phyloP scores from a whole-genome alignment of 2,329 filamentous ascomycete species.

The Fusarium napiforme region DNA sequence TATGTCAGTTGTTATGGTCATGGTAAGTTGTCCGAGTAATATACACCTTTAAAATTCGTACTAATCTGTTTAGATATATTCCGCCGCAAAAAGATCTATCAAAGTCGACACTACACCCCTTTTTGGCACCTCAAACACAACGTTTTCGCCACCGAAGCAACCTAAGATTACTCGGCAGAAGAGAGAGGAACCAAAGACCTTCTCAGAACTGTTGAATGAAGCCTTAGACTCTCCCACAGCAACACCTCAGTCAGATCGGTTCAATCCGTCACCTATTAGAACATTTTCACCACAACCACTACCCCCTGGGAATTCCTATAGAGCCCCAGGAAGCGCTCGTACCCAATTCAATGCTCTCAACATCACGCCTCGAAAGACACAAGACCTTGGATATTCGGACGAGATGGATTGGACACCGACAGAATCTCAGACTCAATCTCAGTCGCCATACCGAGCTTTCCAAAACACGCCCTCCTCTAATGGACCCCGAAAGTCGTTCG shows the following conservation, averaged over 20 bases:
- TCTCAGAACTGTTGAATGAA: constrained; percentile 55
- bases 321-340: constrained; percentile 8
- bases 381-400: constrained; percentile 57
- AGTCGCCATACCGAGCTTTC: constrained; percentile 62
- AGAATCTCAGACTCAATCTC: constrained; percentile 53
- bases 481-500: constrained; percentile 57
- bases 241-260: constrained; percentile 19
- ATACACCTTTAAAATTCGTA: not conserved
- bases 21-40: constrained; percentile 56
- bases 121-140: constrained; percentile 51
- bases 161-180: constrained; percentile 36
- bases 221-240: constrained; percentile 45
- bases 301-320: constrained; percentile 25
- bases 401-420: constrained; percentile 82
- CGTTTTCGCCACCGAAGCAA: constrained; percentile 42
- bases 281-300: constrained; percentile 31
- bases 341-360: constrained; percentile 25
- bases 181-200: constrained; percentile 52
- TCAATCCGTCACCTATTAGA: constrained; percentile 28
- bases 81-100: constrained; percentile 57
- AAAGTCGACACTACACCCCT: constrained; percentile 68
- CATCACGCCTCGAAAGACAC: constrained; percentile 28
- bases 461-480: constrained; percentile 55
- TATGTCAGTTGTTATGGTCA: constrained; percentile 62
- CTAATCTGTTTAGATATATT: constrained; percentile 56